A percentile compares a stretch with the other conserved stretches of the same genome.
Evolutionary conservation across 2,329 filamentous ascomycete genomes (phyloP).

Genomic region (Botrytis medusae): DNA sequence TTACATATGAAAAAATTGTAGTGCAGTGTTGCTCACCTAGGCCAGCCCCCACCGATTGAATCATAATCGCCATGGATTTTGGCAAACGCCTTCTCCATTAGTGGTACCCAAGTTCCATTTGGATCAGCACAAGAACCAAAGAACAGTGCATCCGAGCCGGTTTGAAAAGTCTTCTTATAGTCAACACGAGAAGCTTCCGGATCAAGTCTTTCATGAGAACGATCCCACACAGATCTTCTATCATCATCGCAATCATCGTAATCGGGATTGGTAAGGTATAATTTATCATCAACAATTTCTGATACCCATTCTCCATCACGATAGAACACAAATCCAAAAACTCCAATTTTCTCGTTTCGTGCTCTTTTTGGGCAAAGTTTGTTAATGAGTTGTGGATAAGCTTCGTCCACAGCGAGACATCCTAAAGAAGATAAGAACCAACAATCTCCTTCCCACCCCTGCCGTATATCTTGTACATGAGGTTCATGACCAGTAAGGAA

Average conservation of each 20-base stretch:
- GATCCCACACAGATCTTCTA: conserved; percentile 47
- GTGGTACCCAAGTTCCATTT: conserved; percentile 78
- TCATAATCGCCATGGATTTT: conserved; percentile 80
- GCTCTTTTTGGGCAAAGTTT: conserved; percentile 42
- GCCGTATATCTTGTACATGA: conserved; percentile 70
- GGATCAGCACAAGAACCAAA: conserved; percentile 72
- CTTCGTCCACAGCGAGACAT: conserved; percentile 57
- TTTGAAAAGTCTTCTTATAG: conserved; percentile 46
- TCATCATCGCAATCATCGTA: conserved; percentile 73
- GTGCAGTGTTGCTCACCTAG: conserved; percentile 31
- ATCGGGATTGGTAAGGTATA: conserved; percentile 77
- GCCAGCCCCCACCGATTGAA: conserved; percentile 70
- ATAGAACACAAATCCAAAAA: conserved; percentile 87
- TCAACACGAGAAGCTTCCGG: conserved; percentile 45
- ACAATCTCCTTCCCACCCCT: conserved; percentile 78
- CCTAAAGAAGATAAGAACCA: conserved; percentile 83
- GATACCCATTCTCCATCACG: conserved; percentile 88
- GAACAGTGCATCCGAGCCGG: conserved; percentile 70
- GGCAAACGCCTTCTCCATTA: conserved; percentile 79
- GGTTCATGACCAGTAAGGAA: conserved; percentile 78
- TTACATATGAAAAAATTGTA: not conserved
- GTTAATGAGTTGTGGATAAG: conserved; percentile 46
- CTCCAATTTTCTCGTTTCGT: conserved; percentile 60
- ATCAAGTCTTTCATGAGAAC: conserved; percentile 22
- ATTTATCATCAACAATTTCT: conserved; percentile 85